Evolutionary conservation across 306 rosid species (phyloP).

Genomic region (Glycine soja): DNA sequence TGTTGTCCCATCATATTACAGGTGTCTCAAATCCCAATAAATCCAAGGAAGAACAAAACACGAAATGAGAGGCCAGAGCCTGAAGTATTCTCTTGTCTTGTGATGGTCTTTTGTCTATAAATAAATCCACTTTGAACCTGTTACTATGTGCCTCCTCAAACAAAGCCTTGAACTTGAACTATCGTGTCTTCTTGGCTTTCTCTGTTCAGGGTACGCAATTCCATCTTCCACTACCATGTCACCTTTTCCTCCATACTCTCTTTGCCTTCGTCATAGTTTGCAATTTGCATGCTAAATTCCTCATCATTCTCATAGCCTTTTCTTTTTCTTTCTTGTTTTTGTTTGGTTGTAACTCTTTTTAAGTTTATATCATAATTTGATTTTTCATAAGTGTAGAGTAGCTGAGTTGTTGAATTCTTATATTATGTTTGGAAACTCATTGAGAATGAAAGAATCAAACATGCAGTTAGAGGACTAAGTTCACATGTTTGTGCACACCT

Average conservation of each 20-base stretch:
- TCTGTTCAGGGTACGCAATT: neutral
- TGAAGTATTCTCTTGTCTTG: too few relatives aligned
- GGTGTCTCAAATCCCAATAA: neutral
- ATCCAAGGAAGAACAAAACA: neutral
- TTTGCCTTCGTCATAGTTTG: neutral
- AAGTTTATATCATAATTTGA: neutral
- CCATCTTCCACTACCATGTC: neutral
- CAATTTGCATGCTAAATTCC: neutral
- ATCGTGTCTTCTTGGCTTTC: neutral
- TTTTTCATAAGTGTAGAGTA: neutral
- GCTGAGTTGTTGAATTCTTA: neutral
- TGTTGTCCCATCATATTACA: neutral
- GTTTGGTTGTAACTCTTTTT: neutral
- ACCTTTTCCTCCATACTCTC: neutral
- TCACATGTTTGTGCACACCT: neutral
- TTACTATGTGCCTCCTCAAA: neutral
- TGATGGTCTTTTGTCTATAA: neutral
- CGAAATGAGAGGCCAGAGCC: neutral
- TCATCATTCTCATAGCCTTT: neutral
- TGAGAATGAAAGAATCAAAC: too few relatives aligned
- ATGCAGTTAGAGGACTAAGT: neutral
- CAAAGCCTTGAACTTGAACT: neutral
- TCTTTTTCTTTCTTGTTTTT: neutral
- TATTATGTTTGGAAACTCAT: too few relatives aligned
- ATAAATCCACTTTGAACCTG: neutral